Evolutionary conservation across 306 rosid species (phyloP).

Genomic region (Fragaria iinumae): DNA sequence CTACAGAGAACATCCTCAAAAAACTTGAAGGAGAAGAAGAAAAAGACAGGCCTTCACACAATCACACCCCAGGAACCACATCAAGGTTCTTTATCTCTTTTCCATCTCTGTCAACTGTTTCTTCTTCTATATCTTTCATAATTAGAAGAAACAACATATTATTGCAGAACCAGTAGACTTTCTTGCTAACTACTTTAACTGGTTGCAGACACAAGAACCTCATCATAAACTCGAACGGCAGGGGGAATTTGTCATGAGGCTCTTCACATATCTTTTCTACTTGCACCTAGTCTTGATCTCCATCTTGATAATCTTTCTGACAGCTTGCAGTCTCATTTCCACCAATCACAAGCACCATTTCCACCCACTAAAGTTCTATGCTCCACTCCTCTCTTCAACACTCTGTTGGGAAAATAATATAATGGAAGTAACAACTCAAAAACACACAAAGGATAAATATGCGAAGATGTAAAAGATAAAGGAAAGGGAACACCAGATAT

Average conservation of each 20-base stretch:
- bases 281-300: constrained; percentile 42
- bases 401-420: no score
- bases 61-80: constrained; percentile 24
- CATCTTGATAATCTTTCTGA: constrained; percentile 42
- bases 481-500: no score
- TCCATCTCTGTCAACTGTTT: constrained; percentile 17
- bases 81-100: constrained; percentile 40
- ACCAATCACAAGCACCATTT: constrained; percentile 47
- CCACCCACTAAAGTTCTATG: constrained; percentile 54
- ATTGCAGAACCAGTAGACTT: not conserved
- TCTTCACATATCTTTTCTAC: constrained; percentile 40
- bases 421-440: no score
- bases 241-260: constrained; percentile 24
- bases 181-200: not conserved
- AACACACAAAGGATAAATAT: no score
- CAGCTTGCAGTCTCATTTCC: constrained; percentile 35
- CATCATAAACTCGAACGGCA: constrained; percentile 19
- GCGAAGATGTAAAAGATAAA: no score
- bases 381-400: constrained; percentile 52
- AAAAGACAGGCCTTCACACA: not conserved
- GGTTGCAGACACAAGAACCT: constrained; percentile 39
- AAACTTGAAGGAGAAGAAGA: constrained; percentile 31
- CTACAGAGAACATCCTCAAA: constrained; percentile 1
- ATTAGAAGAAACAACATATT: not conserved
- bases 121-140: not conserved